Evolutionary conservation across 2,329 filamentous ascomycete species (phyloP), one percentile per base, ranked within the genome.

Genomic region (Aphanoascus verrucosus): DNA sequence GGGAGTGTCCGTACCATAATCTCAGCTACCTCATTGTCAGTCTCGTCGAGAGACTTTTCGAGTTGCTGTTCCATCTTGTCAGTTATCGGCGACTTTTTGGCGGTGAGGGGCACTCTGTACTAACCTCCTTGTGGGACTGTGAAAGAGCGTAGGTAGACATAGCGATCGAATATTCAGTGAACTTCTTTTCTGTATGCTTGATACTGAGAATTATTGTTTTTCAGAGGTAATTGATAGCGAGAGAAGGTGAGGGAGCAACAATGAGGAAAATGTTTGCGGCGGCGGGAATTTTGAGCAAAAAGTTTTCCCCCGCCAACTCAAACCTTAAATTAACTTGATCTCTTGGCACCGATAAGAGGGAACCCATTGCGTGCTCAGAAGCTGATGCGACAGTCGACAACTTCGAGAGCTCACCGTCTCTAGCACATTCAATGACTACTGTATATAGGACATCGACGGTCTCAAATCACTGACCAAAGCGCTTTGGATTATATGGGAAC

Each of bases 1-100:
- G 5, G 19, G n/a, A 19, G 11, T 44, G 31, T 9, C 38, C 81
- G 60, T 79, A 94, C 88, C 90, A 98, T 97, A 74, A 98, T 95
- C 76, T 86, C 79, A 61, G 89, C 89, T 67, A 98, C 88, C 80
- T 97, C 90, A 55, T 88, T 85, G 73, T 98, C 93, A 54, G 85
- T 84, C 64, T 95, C 88, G 65, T 91, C 76, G 65, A 98, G 83
- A 71, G 88, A 86, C 78, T 88, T 93, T 82, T 97, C 87, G 77
- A 98, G 88, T 82, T 97, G 84, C 89, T 95, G 64, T 64, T 60
- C 52, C 49, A n/a, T 53, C 52, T 59, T 64, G 66, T 73, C 64
- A 72, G 65, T 62, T 19, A 55, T 54, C 54, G 57, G 19, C 17
- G 23, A 49, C 55, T 49, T 57, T 55, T 44, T 50, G 23, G 31